Percentiles rank a stretch among this genome's conserved stretches.
Conservation (phyloP, 768 basidiomycete species). For the Leucosporidium creatinivorum region DNA sequence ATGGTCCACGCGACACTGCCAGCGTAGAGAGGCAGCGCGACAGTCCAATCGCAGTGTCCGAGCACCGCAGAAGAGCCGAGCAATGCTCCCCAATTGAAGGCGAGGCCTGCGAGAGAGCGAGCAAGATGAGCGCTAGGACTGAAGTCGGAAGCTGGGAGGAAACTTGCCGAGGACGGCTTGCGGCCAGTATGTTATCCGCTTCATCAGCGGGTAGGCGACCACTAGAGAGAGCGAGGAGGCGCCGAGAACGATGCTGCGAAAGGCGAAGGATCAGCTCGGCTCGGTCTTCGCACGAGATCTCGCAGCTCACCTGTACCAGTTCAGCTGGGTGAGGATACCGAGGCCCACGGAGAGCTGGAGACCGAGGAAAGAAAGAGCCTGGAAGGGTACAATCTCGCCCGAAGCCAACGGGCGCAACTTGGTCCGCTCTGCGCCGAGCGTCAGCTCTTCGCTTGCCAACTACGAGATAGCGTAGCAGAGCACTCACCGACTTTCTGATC, state of each 20-base stretch:
- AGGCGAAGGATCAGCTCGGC: not conserved
- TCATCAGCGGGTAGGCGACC: conserved; percentile 89
- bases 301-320: conserved; percentile 78
- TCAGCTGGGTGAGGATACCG: conserved; percentile 78
- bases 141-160: not conserved
- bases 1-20: conserved; percentile 89
- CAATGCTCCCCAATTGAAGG: conserved; percentile 95
- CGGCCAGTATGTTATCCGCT: conserved; percentile 92
- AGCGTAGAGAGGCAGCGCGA: conserved; percentile 79
- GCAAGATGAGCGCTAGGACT: not conserved
- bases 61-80: conserved; percentile 94
- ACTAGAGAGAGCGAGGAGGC: conserved; percentile 85
- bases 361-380: conserved; percentile 74
- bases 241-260: conserved; percentile 71
- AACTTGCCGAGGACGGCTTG: conserved; percentile 81
- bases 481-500: conserved; percentile 81
- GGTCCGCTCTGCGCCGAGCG: conserved; percentile 59
- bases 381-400: conserved; percentile 65
- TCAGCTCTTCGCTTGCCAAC: too few species aligned
- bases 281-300: not conserved
- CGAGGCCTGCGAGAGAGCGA: conserved; percentile 54
- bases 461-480: not conserved
- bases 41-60: conserved; percentile 67
- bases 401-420: conserved; percentile 76
- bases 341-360: conserved; percentile 74